Evolutionary conservation across 2,329 filamentous ascomycete genomes (phyloP).

Genomic region (Botryosphaeria dothidea): DNA sequence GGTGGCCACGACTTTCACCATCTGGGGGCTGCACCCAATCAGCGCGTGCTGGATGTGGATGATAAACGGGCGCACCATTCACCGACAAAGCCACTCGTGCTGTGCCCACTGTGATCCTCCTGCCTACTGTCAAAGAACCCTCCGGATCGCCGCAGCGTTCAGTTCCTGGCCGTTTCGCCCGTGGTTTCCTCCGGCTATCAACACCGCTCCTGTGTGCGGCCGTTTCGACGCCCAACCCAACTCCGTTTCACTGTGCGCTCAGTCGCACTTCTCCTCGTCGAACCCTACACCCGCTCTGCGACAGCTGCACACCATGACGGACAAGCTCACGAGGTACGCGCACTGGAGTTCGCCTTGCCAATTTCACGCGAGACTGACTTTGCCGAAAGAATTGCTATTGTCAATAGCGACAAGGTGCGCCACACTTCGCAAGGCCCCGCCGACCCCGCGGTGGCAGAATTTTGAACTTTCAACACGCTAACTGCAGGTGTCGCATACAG

Average conservation of each 20-base stretch:
- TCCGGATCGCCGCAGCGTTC: conserved; percentile 15
- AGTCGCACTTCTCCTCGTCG: background rate
- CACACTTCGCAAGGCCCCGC: conserved; percentile 22
- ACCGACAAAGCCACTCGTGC: conserved; percentile 15
- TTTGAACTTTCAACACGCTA: conserved; percentile 23
- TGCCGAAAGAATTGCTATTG: conserved; percentile 83
- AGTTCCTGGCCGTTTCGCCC: background rate
- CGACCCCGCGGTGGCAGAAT: conserved; percentile 27
- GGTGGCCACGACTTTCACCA: conserved; percentile 1
- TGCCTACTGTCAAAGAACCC: conserved; percentile 15
- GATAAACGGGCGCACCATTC: conserved; percentile 11
- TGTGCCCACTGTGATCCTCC: conserved; percentile 8
- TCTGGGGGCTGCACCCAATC: background rate
- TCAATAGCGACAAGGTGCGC: conserved; percentile 93
- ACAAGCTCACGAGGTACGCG: conserved; percentile 89
- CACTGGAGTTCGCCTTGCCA: background rate
- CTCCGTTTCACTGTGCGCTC: conserved; percentile 1
- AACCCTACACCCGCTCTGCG: conserved; percentile 2
- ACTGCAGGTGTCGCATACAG: conserved; percentile 46
- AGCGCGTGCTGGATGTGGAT: background rate
- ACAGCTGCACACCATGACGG: conserved; percentile 64
- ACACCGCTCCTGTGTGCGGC: conserved; percentile 1
- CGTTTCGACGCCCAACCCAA: conserved; percentile 14
- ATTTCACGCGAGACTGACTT: conserved; percentile 7
- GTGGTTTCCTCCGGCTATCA: conserved; percentile 3